A percentile compares a stretch with the other conserved stretches of the same genome.
Evolutionary conservation across 192 early-diverging fungal species (phyloP).

Genomic region (Kappamyces sp.): DNA sequence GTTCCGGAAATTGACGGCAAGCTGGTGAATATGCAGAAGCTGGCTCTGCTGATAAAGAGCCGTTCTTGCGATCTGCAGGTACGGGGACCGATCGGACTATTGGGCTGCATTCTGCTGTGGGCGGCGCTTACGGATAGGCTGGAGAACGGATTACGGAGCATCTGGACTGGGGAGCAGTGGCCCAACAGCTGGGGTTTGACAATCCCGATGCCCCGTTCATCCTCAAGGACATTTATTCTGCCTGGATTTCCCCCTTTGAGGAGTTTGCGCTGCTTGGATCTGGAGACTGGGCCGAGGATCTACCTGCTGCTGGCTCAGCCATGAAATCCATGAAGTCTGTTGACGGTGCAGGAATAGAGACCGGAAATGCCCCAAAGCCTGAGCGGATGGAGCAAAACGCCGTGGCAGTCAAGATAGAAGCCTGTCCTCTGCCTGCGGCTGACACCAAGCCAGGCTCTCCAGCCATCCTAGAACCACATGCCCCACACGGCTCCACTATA

Average conservation of each 20-base stretch:
- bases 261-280: conserved; percentile 21
- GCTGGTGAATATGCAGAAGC: background rate
- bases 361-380: background rate
- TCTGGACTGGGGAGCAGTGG: conserved; percentile 87
- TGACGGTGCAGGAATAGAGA: background rate
- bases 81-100: conserved; percentile 1
- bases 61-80: conserved; percentile 75
- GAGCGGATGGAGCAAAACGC: conserved; percentile 4
- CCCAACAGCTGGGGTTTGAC: conserved; percentile 38
- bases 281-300: background rate
- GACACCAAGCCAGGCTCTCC: too few species aligned
- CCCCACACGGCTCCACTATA: too few species aligned
- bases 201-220: conserved; percentile 25
- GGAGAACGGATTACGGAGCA: conserved; percentile 50
- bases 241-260: conserved; percentile 49
- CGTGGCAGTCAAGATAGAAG: background rate
- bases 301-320: background rate
- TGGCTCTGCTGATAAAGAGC: conserved; percentile 26
- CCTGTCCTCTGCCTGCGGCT: background rate
- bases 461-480: too few species aligned
- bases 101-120: background rate
- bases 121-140: conserved; percentile 1
- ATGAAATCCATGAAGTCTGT: conserved; percentile 6
- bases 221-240: conserved; percentile 30
- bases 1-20: conserved; percentile 70